A percentile compares a stretch with the other conserved stretches of the same genome.
Conservation (phyloP, 345 rosid genomes). For the Salix purpurea region DNA sequence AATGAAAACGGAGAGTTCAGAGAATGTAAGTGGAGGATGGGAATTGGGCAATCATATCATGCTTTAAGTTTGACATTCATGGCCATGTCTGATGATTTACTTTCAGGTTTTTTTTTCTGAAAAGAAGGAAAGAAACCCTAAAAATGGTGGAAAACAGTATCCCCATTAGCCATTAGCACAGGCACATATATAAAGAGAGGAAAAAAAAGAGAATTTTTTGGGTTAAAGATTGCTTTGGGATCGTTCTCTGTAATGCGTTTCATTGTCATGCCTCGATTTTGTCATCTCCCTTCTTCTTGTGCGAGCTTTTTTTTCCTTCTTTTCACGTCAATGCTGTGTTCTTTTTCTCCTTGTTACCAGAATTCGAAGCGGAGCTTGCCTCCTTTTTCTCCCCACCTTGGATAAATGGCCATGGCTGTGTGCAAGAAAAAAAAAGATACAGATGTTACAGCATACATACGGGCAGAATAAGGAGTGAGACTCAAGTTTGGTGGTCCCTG, state of each 20-base stretch:
- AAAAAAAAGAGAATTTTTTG: background rate
- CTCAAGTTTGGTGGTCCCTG: background rate
- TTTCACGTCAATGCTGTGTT: background rate
- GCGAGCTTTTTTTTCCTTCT: background rate
- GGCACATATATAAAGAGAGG: background rate
- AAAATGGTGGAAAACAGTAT: background rate
- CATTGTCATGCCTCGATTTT: slow-evolving; percentile 18
- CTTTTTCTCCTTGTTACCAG: background rate
- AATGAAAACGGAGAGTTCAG: background rate
- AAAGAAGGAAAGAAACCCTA: slow-evolving; percentile 6
- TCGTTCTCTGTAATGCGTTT: slow-evolving; percentile 14
- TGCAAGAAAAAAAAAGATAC: no score
- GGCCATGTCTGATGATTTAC: slow-evolving; percentile 2
- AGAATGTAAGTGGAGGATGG: background rate
- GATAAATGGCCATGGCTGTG: background rate
- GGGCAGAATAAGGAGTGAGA: background rate
- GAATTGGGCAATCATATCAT: background rate
- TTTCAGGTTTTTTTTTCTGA: slow-evolving; percentile 1
- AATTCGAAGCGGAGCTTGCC: background rate
- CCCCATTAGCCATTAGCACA: background rate
- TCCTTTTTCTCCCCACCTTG: background rate
- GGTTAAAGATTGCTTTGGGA: slow-evolving; percentile 17
- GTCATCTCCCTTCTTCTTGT: background rate
- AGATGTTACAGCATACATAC: no score
- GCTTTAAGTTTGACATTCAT: slow-evolving; percentile 16